Base-by-base conservation (phyloP, 192 early-diverging fungal species). In the Linnemannia elongata region DNA sequence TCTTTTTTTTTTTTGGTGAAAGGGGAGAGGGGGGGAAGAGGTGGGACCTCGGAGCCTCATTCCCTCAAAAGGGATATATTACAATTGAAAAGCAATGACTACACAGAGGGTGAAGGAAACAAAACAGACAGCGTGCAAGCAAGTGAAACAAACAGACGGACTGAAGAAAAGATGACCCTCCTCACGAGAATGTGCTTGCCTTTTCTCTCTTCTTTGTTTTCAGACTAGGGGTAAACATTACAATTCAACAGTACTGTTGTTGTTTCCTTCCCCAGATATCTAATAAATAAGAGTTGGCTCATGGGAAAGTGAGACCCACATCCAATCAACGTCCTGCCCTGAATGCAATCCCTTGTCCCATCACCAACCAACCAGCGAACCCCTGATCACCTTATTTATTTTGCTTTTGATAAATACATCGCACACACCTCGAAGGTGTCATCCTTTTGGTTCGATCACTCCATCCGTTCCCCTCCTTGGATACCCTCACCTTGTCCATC, bases 271-370 rank as follows among this genome's bases (percentile, higher is more conserved):
- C 12, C 12, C 15, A 1, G 38, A 39, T 39, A 39, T 39, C 38
- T 39, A 39, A 39, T 39, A 39, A 39, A 39, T 39, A 39, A 39
- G 38, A 39, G 38, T 39, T 52, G 49, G 49, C 72, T 80, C 79
- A 81, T 81, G 79, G 79, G 79, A 81, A 81, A 69, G 45, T 81
- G 72, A 38, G 10, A 20, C 8, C 3, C 17, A 24, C 45, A 63
- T 80, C 79, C 79, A 81, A 81, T 81, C 79, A 81, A 18, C 22
- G 15, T 7, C 24, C 52, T 75, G 79, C 79, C 79, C 73, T 75
- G 72, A 69, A n/a, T 57, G 36, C 55, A 60, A 66, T 66, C 60
- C 47, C 49, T 20, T 22, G 20, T 66, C 27, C 60, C 60, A 66
- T 66, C 60, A 66, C 60, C 60, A 66, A 30, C 60, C 60, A 66